A percentile compares a stretch with the other conserved stretches of the same genome.
These are phyloP conservation scores for Aspergillus sp. DNA, from an alignment of 2,329 filamentous ascomycete genomes.

Conservation along the genomic window DNA sequence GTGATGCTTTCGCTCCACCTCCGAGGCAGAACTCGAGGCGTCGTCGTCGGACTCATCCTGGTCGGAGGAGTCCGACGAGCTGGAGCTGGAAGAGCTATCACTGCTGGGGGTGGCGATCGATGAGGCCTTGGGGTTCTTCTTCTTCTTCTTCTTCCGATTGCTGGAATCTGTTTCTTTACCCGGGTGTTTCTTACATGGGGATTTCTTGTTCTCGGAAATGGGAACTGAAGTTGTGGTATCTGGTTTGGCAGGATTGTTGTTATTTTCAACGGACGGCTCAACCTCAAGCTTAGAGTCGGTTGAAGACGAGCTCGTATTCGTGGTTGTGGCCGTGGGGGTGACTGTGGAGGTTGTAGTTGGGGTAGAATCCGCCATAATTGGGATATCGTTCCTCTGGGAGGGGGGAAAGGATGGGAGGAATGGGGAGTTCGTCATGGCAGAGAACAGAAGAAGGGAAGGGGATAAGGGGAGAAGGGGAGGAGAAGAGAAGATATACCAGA, in stretches of 20 bases:
- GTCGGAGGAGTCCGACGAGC: slow-evolving; percentile 14
- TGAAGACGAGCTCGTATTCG: no score
- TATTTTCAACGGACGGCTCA: slow-evolving; percentile 25
- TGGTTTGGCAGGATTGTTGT: slow-evolving; percentile 18
- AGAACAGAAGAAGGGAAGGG: no score
- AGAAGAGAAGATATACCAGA: neutral
- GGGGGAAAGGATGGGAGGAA: neutral
- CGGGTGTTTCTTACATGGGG: slow-evolving; percentile 31
- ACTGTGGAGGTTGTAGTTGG: slow-evolving; percentile 13
- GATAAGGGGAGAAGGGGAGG: no score
- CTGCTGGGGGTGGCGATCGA: slow-evolving; percentile 19
- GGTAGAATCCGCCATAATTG: slow-evolving; percentile 30
- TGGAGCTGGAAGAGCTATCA: slow-evolving; percentile 22
- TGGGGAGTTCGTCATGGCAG: no score
- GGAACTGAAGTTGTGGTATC: slow-evolving; percentile 20
- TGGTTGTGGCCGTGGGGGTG: no score
- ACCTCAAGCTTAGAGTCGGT: slow-evolving; percentile 31
- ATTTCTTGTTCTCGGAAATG: slow-evolving; percentile 21
- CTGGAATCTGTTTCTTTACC: slow-evolving; percentile 19
- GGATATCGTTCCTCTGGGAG: neutral
- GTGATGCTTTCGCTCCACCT: slow-evolving; percentile 28
- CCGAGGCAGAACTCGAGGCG: slow-evolving; percentile 12
- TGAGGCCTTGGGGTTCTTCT: slow-evolving; percentile 17
- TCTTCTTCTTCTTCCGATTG: slow-evolving; percentile 20
- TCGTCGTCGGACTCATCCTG: slow-evolving; percentile 17